Evolutionary conservation across 768 basidiomycete genomes (phyloP).

Genomic region (Sporobolomyces pararoseus): DNA sequence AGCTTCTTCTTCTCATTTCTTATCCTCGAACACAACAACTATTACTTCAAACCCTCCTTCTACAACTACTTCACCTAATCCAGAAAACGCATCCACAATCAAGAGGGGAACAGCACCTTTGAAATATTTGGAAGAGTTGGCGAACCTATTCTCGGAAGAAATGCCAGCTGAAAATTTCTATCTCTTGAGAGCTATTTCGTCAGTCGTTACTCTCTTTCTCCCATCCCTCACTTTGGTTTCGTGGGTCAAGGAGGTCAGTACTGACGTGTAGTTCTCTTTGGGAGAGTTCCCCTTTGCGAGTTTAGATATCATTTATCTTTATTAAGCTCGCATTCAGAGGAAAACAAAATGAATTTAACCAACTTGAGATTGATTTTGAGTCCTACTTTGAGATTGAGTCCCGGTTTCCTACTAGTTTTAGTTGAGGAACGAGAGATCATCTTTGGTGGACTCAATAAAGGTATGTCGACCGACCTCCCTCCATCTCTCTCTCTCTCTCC

Average conservation of each 20-base stretch:
- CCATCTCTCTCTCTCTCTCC: neutral
- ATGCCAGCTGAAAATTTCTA: conserved; percentile 38
- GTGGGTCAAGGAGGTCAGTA: neutral
- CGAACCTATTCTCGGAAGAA: conserved; percentile 8
- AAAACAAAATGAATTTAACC: conserved; percentile 44
- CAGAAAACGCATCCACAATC: too few species aligned
- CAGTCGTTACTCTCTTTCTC: neutral
- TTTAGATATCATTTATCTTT: conserved; percentile 42
- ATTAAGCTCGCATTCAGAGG: conserved; percentile 18
- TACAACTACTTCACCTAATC: conserved; percentile 5
- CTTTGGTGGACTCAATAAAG: conserved; percentile 22
- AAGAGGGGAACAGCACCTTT: neutral
- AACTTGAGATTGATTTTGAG: conserved; percentile 44
- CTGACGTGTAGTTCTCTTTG: too few species aligned
- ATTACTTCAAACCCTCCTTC: neutral
- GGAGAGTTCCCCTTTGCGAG: too few species aligned
- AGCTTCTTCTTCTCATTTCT: conserved; percentile 18
- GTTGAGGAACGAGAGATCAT: conserved; percentile 42
- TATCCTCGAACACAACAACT: neutral
- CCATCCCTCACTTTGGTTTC: neutral
- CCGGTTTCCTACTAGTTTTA: conserved; percentile 39
- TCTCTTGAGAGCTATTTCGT: conserved; percentile 39
- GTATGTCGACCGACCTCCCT: neutral
- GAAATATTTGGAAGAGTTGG: conserved; percentile 13
- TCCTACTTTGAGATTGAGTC: conserved; percentile 43